Conservation (phyloP, 495 filamentous ascomycete species). For the Neurospora hispaniola region DNA sequence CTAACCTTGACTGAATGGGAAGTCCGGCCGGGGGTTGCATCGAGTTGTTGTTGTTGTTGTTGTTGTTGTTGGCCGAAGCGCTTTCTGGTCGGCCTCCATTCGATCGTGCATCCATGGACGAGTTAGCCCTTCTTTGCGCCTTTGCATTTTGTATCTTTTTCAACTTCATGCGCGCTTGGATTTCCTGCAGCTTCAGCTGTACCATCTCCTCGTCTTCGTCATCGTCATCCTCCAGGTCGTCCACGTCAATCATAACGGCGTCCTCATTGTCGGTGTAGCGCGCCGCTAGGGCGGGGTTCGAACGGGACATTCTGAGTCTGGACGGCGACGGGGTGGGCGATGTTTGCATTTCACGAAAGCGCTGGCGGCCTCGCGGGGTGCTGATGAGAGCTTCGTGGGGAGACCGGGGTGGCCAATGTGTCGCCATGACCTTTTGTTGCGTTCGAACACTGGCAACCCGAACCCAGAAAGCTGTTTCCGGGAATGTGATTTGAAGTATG, state of each 20-base stretch:
- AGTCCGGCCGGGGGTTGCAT: background rate
- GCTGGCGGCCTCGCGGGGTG: constrained; percentile 69
- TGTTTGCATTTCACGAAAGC: constrained; percentile 46
- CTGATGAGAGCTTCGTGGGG: constrained; percentile 75
- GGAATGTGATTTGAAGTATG: background rate
- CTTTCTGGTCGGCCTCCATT: constrained; percentile 11
- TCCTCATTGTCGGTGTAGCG: constrained; percentile 19
- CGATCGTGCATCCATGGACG: constrained; percentile 2
- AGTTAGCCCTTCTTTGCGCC: constrained; percentile 26
- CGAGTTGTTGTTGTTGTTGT: background rate
- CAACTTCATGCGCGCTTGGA: constrained; percentile 78
- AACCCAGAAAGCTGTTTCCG: background rate
- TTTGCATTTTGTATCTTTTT: constrained; percentile 67
- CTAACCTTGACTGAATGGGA: constrained; percentile 16
- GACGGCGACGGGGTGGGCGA: constrained; percentile 56
- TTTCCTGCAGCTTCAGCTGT: constrained; percentile 69
- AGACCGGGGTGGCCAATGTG: constrained; percentile 78
- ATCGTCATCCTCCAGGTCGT: constrained; percentile 46
- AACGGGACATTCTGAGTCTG: constrained; percentile 17
- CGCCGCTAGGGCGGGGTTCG: constrained; percentile 10
- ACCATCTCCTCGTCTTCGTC: constrained; percentile 90
- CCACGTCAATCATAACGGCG: constrained; percentile 30
- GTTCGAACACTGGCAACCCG: background rate
- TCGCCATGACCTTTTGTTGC: constrained; percentile 16
- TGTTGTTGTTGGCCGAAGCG: background rate